Evolutionary conservation across 2,329 filamentous ascomycete species (phyloP), one percentile per base, ranked within the genome.

Genomic region (Pestalotiopsis sp.): DNA sequence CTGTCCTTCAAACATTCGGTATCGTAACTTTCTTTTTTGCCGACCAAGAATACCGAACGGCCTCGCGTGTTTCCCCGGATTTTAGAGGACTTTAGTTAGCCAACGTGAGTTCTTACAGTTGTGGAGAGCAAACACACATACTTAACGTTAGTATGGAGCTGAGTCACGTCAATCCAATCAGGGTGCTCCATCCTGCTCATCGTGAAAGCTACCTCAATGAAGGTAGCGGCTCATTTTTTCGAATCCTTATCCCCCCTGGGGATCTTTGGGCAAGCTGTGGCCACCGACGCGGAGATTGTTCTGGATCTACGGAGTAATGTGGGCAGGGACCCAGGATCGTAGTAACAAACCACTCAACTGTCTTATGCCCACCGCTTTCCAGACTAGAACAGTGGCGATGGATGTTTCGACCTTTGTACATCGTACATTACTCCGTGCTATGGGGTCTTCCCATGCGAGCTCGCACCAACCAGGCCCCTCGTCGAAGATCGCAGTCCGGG

Each of bases 221-320:
- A 36, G 31, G 31, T 36, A 36, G 31, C 31, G 31, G 31, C 31
- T 36, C 31, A 7, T 36, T 36, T 36, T 36, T 36, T 20, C 45
- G 45, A 17, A 17, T 17, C 25, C 57, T 12, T 59, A 27, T 27
- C 23, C 57, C 56, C 57, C 45, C 14, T 9, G 31, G 31, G 31
- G 31, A 36, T 36, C 31, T 36, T 36, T 36, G 31, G 31, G 31
- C 31, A 52, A 52, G 25, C 13, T 27, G 14, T 59, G 23, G 57
- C 27, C 20, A 39, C 9, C 39, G 23, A 6, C 39, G 61, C 61
- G 61, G 61, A 64, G 36, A 52, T 64, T 64, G 61, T 64, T 64
- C 61, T 64, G 61, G 38, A 31, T 64, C 61, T 20, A 59, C 57
- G 57, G 57, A 59, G 20, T 59, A 59, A 52, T 36, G 57, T 27